phyloP scores from a whole-genome alignment of 108 stramenopile genomes.

The Cyclotella choctawhatcheeana region DNA sequence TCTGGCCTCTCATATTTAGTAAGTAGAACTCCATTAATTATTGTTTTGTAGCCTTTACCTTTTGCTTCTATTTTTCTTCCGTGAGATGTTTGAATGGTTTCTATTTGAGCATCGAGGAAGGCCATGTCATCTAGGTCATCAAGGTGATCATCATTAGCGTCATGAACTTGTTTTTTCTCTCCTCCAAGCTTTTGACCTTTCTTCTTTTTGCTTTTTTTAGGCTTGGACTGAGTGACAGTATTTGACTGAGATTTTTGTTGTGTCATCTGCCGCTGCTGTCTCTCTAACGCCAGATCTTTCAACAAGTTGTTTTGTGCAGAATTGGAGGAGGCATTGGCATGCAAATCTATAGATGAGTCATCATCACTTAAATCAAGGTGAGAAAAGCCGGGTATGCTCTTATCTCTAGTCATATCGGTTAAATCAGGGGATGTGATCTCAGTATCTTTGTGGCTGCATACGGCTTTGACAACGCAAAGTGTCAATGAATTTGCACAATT shows the following conservation, averaged over 20 bases:
- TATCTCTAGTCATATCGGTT: constrained; percentile 4
- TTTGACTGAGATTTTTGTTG: constrained; percentile 17
- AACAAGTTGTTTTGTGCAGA: constrained; percentile 9
- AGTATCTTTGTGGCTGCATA: background rate
- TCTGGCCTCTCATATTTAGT: constrained; percentile 52
- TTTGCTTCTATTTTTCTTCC: constrained; percentile 73
- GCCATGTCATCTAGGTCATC: constrained; percentile 88
- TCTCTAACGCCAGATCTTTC: constrained; percentile 65
- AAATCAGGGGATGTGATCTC: too few species aligned
- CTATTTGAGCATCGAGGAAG: constrained; percentile 84
- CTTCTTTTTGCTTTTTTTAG: constrained; percentile 44
- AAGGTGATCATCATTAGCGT: constrained; percentile 29
- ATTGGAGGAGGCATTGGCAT: background rate
- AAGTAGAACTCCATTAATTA: constrained; percentile 82
- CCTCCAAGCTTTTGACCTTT: constrained; percentile 61
- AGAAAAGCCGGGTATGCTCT: constrained; percentile 21
- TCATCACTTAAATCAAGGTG: constrained; percentile 37
- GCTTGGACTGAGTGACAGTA: constrained; percentile 1
- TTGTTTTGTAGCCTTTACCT: constrained; percentile 66
- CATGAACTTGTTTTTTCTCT: constrained; percentile 6
- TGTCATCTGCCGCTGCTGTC: constrained; percentile 47
- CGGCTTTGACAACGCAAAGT: constrained; percentile 42
- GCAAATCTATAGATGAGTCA: constrained; percentile 29
- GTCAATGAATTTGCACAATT: constrained; percentile 54
- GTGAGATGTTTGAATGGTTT: constrained; percentile 77